Evolutionary conservation across 1,139 yeast species (phyloP), one percentile per base, ranked within the genome.

Genomic region (Ashbya aceris): DNA sequence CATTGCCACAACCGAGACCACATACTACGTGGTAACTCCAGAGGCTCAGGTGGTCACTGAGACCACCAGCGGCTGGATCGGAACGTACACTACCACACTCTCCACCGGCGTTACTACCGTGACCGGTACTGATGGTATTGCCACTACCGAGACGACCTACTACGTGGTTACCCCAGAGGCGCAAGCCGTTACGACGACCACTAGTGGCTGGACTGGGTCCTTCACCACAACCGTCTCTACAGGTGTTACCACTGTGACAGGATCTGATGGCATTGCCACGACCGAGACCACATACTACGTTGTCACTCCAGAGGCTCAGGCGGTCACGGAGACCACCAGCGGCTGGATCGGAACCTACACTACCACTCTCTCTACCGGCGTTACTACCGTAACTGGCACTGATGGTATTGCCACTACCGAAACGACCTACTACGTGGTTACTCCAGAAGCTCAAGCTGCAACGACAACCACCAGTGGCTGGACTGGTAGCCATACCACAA

Each of bases 21-120:
- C 40, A 20, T 45, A 43, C 40, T 40, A 40, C 20, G 40, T 49
- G 3, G 45, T 43, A 38, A 49, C 50, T 10, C 52, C 52, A 26
- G 33, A 33, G 3, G 45, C 40, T n/a, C 40, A 43, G 26, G 49
- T 33, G 10, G 27, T 14, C 11, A 34, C 32, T 8, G 17, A 39
- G 40, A 13, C 36, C 30, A 14, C 43, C 13, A 28, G 31, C 30
- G 39, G 35, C 33, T 42, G 46, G 43, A 31, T 34, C 6, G 40
- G 40, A 11, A 27, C 45, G 4, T 27, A 8, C 17, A 46, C 49
- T 2, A 12, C 13, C 6, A 26, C 44, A 9, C 36, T 49, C 4
- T 39, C 38, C 8, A 47, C 51, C 1, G 42, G 45, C 2, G 38
- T 40, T 6, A 33, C 47, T 12, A 35, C 44, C 12, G 28, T 33